Base-by-base conservation (phyloP, 192 early-diverging fungal species). In the Coemansia sp. region DNA sequence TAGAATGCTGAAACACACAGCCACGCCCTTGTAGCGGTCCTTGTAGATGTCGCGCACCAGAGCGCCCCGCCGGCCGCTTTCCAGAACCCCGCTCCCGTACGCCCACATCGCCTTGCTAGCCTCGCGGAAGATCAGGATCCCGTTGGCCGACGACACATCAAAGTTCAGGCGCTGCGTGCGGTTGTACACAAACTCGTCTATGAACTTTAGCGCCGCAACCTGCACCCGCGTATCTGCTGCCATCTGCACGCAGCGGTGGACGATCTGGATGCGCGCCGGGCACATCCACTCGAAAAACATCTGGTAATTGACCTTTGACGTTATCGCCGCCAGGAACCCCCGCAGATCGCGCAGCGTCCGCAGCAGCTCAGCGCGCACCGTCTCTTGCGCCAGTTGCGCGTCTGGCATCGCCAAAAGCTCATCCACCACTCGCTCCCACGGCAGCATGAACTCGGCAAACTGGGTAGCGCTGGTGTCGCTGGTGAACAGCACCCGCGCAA, bases 221-320 rank as follows among this genome's bases (percentile, higher is more conserved):
- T 88, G 84, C 29, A 93, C 86, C 7, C 15, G 52, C 23, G 79
- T 68, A 63, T 90, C 85, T 46, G 78, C 75, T 29, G 61, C 63
- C 25, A 90, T 87, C 66, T 89, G 85, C 55, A 96, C 76, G 0
- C 83, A 86, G 20, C 87, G 80, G 23, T 87, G 75, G 8, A 95
- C 62, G 20, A 93, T 76, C 2, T 73, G 84, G 33, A 88, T 86
- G 46, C 88, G 85, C 13, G 81, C 79, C 20, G 93, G 87, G 74
- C 87, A 89, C 35, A 96, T 86, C 94, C 94, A 96, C 35, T 91
- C 89, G 62, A 94, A 95, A 69, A 95, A 91, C 33, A 90, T 22
- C 11, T 69, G 62, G 64, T 88, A 90, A 65, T 86, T 76, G 60
- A 75, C 73, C 62, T 87, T 74, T 13, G 73, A 81, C 57, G 85